A percentile compares a stretch with the other conserved stretches of the same genome.
These are phyloP conservation scores for Neoboletus magnificus DNA, from an alignment of 768 basidiomycete species.

Conservation along the genomic window DNA sequence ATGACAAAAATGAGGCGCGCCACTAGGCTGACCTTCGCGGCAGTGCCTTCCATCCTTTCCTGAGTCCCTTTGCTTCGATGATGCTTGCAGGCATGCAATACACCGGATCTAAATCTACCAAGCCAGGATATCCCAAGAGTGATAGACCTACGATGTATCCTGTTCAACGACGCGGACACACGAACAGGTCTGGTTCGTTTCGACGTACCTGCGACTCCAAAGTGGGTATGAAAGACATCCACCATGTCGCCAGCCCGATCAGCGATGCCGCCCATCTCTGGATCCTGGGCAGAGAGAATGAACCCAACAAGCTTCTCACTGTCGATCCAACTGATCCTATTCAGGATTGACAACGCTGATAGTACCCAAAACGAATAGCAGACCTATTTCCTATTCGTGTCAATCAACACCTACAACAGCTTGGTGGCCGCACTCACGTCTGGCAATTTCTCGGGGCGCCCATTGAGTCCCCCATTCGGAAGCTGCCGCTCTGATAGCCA, in stretches of 20 bases:
- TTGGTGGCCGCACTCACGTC: constrained; percentile 60
- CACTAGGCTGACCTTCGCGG: constrained; percentile 25
- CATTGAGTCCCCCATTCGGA: constrained; percentile 91
- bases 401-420: not conserved
- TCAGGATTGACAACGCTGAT: constrained; percentile 80
- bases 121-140: constrained; percentile 78
- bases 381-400: constrained; percentile 31
- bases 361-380: constrained; percentile 99
- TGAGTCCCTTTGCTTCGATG: constrained; percentile 67
- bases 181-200: not conserved
- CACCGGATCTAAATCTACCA: constrained; percentile 87
- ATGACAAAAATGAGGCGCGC: constrained; percentile 1
- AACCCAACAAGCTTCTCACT: constrained; percentile 71
- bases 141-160: constrained; percentile 60
- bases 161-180: not conserved
- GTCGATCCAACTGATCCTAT: constrained; percentile 86
- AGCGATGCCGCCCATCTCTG: constrained; percentile 88
- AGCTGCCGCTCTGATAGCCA: constrained; percentile 95
- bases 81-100: constrained; percentile 90
- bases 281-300: constrained; percentile 88
- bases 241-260: constrained; percentile 91
- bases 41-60: constrained; percentile 43
- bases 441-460: constrained; percentile 95
- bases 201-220: constrained; percentile 77
- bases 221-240: constrained; percentile 96